These are phyloP conservation scores for Chrysanthemum seticuspe DNA, from an alignment of 129 eudicot species.

Conservation along the genomic window DNA sequence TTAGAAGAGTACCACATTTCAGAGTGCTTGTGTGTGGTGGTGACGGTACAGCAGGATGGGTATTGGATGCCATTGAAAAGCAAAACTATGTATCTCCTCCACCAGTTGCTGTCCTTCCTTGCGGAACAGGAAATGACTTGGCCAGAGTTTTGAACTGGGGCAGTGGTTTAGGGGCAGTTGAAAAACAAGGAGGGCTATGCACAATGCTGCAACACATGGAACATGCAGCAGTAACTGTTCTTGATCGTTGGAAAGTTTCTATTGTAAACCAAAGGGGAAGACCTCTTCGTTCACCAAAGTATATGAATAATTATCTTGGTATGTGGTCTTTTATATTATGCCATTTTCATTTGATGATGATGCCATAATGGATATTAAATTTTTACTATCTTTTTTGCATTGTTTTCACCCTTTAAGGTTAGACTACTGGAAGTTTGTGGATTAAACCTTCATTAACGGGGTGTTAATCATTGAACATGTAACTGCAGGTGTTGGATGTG, in stretches of 20 bases:
- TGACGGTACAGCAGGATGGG: slow-evolving; percentile 95
- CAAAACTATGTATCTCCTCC: slow-evolving; percentile 83
- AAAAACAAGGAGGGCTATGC: slow-evolving; percentile 79
- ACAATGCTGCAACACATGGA: slow-evolving; percentile 59
- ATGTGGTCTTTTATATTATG: background rate
- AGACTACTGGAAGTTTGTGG: too few species aligned
- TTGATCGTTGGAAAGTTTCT: slow-evolving; percentile 88
- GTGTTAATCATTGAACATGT: background rate
- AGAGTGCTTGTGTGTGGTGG: slow-evolving; percentile 90
- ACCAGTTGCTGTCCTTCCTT: slow-evolving; percentile 80
- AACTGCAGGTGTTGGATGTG: slow-evolving; percentile 78
- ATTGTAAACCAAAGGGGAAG: slow-evolving; percentile 56
- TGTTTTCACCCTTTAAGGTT: too few species aligned
- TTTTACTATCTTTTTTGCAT: too few species aligned
- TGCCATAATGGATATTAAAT: too few species aligned
- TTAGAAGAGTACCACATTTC: slow-evolving; percentile 64
- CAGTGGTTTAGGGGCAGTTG: slow-evolving; percentile 65
- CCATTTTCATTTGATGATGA: background rate
- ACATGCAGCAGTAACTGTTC: slow-evolving; percentile 83
- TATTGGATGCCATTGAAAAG: slow-evolving; percentile 81
- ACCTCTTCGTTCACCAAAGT: slow-evolving; percentile 43
- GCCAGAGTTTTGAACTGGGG: slow-evolving; percentile 89
- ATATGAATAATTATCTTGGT: slow-evolving; percentile 89
- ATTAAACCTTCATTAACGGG: too few species aligned
- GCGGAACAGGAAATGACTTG: slow-evolving; percentile 91